These are phyloP conservation scores for Kentomonas sorsogonicus DNA, from an alignment of 208 protist species.

Conservation along the genomic window DNA sequence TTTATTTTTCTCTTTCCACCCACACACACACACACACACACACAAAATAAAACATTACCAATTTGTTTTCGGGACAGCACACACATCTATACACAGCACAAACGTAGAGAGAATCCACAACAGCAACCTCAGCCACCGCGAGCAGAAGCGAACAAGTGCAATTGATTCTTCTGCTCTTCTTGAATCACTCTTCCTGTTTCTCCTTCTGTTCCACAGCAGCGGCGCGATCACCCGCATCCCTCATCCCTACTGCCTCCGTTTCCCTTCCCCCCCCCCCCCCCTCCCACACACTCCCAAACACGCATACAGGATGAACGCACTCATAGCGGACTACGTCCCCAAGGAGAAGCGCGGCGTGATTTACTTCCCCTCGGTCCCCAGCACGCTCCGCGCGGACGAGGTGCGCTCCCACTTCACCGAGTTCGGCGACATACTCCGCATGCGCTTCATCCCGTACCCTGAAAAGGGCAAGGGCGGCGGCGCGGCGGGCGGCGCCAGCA, in stretches of 20 bases:
- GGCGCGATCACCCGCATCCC: not conserved
- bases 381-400: slow-evolving; percentile 74
- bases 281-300: not conserved
- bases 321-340: slow-evolving; percentile 18
- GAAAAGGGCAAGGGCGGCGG: slow-evolving; percentile 70
- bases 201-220: not conserved
- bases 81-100: no score
- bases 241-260: not conserved
- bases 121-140: not conserved
- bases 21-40: no score
- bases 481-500: slow-evolving; percentile 52
- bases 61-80: no score
- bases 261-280: not conserved
- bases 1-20: no score
- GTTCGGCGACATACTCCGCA: slow-evolving; percentile 61
- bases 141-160: not conserved
- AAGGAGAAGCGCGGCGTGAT: slow-evolving; percentile 55
- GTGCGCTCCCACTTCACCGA: slow-evolving; percentile 60
- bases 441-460: slow-evolving; percentile 68
- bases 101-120: slow-evolving; percentile 1
- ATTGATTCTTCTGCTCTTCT: not conserved
- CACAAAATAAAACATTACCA: no score
- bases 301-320: slow-evolving; percentile 10
- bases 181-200: not conserved
- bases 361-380: slow-evolving; percentile 69